Percentiles rank a stretch among this genome's conserved stretches.
phyloP scores from a whole-genome alignment of 83 land plant genomes.

The Diphasiastrum complanatum region DNA sequence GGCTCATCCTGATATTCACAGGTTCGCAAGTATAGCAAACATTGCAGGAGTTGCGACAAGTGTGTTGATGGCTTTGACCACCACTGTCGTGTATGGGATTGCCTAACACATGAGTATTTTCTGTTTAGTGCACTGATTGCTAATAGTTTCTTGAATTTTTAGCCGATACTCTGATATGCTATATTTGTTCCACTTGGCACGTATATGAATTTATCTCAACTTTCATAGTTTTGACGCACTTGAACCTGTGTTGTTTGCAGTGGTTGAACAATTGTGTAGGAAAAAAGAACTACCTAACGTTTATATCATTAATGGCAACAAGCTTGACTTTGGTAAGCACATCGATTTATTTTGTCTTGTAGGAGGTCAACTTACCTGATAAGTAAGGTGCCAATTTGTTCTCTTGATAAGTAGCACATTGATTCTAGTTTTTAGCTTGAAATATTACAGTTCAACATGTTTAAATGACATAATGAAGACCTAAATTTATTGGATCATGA shows the following conservation, averaged over 20 bases:
- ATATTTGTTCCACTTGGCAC: too few species aligned
- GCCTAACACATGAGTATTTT: too few species aligned
- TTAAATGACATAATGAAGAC: too few species aligned
- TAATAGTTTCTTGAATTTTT: too few species aligned
- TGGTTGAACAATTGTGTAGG: conserved; percentile 99
- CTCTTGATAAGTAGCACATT: too few species aligned
- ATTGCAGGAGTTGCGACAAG: conserved; percentile 40
- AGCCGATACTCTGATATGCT: too few species aligned
- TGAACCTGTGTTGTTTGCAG: conserved; percentile 55
- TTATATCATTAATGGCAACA: conserved; percentile 78
- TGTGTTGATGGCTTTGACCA: conserved; percentile 43
- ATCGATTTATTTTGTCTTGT: background rate
- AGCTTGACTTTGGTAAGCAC: conserved; percentile 73
- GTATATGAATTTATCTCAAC: too few species aligned
- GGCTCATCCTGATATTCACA: background rate
- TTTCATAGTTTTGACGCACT: too few species aligned
- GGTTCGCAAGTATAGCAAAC: conserved; percentile 40
- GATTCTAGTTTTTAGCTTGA: too few species aligned
- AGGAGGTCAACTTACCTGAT: background rate
- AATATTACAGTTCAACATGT: too few species aligned
- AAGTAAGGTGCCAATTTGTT: background rate
- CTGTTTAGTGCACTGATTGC: too few species aligned
- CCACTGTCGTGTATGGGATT: conserved; percentile 33
- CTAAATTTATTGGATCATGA: too few species aligned
- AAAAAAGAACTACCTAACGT: conserved; percentile 70